Evolutionary conservation across 352 stramenopile species (phyloP).

Genomic region (Phytopythium vexans): DNA sequence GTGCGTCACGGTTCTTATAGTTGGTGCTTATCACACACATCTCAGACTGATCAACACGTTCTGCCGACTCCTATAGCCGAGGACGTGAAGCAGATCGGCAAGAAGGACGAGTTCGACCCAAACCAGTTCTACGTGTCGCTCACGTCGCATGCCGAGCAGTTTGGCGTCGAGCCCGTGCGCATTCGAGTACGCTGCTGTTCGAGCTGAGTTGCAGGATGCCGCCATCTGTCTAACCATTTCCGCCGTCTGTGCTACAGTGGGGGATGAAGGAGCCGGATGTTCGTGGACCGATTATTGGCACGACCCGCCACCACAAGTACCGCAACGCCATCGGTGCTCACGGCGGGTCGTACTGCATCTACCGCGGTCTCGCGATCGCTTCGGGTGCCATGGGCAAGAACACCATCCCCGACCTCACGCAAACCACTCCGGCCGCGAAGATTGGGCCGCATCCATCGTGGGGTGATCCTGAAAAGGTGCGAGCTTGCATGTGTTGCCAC

Average conservation of each 20-base stretch:
- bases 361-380: conserved; percentile 93
- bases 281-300: conserved; percentile 94
- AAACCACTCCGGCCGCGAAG: conserved; percentile 95
- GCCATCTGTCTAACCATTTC: conserved; percentile 86
- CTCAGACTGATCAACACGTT: conserved; percentile 1
- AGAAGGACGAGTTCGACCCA: conserved; percentile 85
- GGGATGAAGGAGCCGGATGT: conserved; percentile 88
- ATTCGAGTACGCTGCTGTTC: conserved; percentile 66
- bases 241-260: conserved; percentile 66
- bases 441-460: conserved; percentile 96
- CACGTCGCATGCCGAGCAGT: conserved; percentile 84
- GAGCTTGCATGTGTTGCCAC: background rate
- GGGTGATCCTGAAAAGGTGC: conserved; percentile 93
- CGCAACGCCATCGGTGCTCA: conserved; percentile 99
- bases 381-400: conserved; percentile 71
- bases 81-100: conserved; percentile 75
- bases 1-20: conserved; percentile 17
- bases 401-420: conserved; percentile 70
- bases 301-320: conserved; percentile 94
- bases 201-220: conserved; percentile 91
- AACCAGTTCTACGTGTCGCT: conserved; percentile 87
- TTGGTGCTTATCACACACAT: background rate
- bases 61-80: conserved; percentile 41
- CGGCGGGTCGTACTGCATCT: conserved; percentile 98
- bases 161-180: conserved; percentile 82